Percentiles rank a stretch among this genome's conserved stretches.
These are phyloP conservation scores for Ceratonia siliqua DNA, from an alignment of 306 rosid genomes.

Conservation along the genomic window DNA sequence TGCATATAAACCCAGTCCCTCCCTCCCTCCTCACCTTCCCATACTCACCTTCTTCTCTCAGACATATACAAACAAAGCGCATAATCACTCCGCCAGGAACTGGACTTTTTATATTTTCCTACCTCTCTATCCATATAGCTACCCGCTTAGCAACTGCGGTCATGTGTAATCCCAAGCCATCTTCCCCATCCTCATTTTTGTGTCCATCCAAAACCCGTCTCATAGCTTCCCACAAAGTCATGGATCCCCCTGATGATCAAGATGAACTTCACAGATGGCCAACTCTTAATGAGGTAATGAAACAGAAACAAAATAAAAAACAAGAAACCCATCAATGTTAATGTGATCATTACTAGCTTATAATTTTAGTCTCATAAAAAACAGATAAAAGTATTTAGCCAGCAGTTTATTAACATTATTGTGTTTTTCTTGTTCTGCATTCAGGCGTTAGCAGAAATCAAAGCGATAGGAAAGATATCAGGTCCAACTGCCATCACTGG, in stretches of 20 bases:
- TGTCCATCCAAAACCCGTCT: conserved; percentile 50
- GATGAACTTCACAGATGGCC: conserved; percentile 82
- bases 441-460: conserved; percentile 81
- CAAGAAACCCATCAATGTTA: not conserved
- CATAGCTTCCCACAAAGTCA: conserved; percentile 44
- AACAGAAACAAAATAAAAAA: not conserved
- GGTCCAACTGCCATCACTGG: conserved; percentile 84
- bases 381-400: not conserved
- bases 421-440: not conserved
- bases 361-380: conserved; percentile 24
- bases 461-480: conserved; percentile 81
- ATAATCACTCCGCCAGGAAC: not conserved
- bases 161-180: conserved; percentile 67
- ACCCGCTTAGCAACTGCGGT: not conserved
- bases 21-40: conserved; percentile 47
- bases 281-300: conserved; percentile 72
- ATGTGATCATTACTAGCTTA: conserved; percentile 26
- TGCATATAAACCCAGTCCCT: conserved; percentile 56
- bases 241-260: conserved; percentile 25
- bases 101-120: conserved; percentile 9
- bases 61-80: conserved; percentile 34
- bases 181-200: conserved; percentile 54
- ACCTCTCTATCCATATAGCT: conserved; percentile 21
- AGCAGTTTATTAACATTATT: not conserved
- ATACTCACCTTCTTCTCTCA: conserved; percentile 36